Conservation (phyloP, 1,139 yeast species). For the Geotrichum aggregatum region DNA sequence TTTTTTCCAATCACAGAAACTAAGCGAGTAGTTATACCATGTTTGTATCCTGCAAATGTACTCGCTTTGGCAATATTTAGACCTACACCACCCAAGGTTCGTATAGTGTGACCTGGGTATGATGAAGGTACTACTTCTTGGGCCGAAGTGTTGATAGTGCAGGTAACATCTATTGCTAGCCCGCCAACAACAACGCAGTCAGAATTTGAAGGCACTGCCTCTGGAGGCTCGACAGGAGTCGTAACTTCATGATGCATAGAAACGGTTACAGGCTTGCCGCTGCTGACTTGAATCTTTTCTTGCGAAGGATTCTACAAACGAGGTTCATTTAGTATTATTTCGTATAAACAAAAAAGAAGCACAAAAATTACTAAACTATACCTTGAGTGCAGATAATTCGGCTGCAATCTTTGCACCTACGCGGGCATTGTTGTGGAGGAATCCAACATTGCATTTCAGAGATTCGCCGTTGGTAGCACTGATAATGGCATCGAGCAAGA, state of each 20-base stretch:
- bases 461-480: conserved; percentile 64
- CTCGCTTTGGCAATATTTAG: conserved; percentile 66
- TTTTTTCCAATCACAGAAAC: conserved; percentile 63
- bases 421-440: conserved; percentile 72
- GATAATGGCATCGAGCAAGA: conserved; percentile 61
- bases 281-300: neutral
- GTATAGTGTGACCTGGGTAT: conserved; percentile 58
- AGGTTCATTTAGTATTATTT: conserved; percentile 9
- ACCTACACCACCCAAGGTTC: conserved; percentile 81
- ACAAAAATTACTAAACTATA: conserved; percentile 21
- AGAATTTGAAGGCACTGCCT: neutral
- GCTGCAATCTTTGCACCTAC: conserved; percentile 66
- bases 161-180: conserved; percentile 69
- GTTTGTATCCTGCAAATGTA: conserved; percentile 27
- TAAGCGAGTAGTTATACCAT: conserved; percentile 42
- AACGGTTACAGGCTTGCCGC: neutral
- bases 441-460: conserved; percentile 64
- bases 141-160: conserved; percentile 30
- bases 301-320: neutral
- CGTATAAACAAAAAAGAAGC: neutral
- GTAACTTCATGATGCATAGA: conserved; percentile 1
- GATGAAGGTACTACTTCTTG: conserved; percentile 53
- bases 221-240: neutral
- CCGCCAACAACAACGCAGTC: conserved; percentile 59
- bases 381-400: conserved; percentile 46